Conservation (phyloP, 148 eudicot species). For the Simmondsia chinensis region DNA sequence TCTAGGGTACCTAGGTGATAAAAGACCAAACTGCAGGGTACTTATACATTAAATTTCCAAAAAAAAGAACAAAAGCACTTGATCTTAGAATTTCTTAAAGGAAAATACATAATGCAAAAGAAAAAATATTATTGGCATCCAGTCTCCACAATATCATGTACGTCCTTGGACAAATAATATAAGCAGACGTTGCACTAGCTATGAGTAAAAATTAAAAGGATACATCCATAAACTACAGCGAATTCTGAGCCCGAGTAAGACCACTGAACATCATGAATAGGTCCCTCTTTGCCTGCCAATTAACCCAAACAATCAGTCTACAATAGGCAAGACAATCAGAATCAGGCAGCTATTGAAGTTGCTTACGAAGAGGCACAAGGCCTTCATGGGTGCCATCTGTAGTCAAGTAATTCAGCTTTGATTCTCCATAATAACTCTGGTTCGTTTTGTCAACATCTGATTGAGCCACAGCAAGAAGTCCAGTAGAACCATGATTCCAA, state of each 20-base stretch:
- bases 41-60: too few relatives aligned
- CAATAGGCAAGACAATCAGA: conserved; percentile 1
- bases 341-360: neutral
- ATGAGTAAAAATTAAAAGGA: conserved; percentile 55
- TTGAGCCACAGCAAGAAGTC: conserved; percentile 82
- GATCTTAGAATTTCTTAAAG: too few relatives aligned
- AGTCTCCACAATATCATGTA: too few relatives aligned
- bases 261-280: conserved; percentile 98
- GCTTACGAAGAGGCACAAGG: conserved; percentile 84
- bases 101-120: too few relatives aligned
- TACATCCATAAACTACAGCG: conserved; percentile 99
- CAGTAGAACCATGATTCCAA: conserved; percentile 90
- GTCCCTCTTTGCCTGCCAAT: conserved; percentile 87
- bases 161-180: too few relatives aligned
- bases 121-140: too few relatives aligned
- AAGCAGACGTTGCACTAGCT: too few relatives aligned
- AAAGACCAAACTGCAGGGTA: too few relatives aligned
- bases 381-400: conserved; percentile 86
- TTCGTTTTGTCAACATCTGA: conserved; percentile 97
- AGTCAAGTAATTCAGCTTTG: conserved; percentile 86
- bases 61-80: too few relatives aligned
- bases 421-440: conserved; percentile 98
- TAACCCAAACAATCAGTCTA: conserved; percentile 9
- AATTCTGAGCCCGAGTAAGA: conserved; percentile 81
- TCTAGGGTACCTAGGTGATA: too few relatives aligned